Base-by-base conservation (phyloP, 257 asterid genomes). In the Solanum virginianum region DNA sequence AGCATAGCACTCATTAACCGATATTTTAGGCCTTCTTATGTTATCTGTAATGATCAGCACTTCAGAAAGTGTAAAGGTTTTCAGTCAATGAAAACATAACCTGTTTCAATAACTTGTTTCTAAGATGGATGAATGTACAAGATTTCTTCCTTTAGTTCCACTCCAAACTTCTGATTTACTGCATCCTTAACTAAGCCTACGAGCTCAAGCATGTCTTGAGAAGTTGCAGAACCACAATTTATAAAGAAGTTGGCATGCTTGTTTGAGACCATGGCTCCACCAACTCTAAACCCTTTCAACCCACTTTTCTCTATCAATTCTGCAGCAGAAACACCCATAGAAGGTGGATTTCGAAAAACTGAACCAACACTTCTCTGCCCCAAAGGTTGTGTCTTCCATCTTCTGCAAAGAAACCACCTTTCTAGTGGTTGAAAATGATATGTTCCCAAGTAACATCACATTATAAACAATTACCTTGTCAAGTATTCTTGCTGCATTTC, bases 181-280 rank as follows among this genome's bases (percentile, higher is more conserved):
- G 83, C 87, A 60, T 80, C 88, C 79, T 91, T 89, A 6, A 90
- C 89, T 68, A 85, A 20, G 39, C 56, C 69, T 75, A 90, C 83
- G 75, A 86, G 89, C 43, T 85, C 84, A 29, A 90, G 89, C 92
- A 91, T 88, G 87, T 87, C 88, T 47, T 17, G 51, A 47, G 91
- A 88, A 82, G 91, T 90, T 15, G 92, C 90, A 65, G 81, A 87
- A 17, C 90, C 90, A 18, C 87, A 81, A 71, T 91, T 91, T 14
- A 91, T 63, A 84, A 91, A 91, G 89, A 91, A 91, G 82, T 90
- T 91, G 24, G 92, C 91, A 54, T 91, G 91, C 83, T 89, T 89
- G 53, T 86, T 51, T 51, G 92, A 91, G 81, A 91, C 88, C 89
- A 90, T 85, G 15, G 92, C 91, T 49, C 90, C 90, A 83, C 94